Conservation (phyloP, 768 basidiomycete genomes). For the Boletus pseudopeckii region DNA sequence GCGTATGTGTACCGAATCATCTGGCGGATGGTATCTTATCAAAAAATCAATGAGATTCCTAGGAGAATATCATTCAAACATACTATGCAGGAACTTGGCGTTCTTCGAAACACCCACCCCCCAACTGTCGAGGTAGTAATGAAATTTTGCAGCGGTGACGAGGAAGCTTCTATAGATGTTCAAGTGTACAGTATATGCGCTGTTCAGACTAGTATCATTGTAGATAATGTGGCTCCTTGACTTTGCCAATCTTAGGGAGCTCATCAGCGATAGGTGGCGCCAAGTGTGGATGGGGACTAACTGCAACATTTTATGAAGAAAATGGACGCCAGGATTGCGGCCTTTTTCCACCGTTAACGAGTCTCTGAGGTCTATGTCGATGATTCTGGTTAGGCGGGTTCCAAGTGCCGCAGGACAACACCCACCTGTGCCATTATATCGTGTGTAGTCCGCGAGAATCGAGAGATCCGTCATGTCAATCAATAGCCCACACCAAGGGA, state of each 20-base stretch:
- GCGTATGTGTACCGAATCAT: conserved; percentile 56
- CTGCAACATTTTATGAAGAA: conserved; percentile 74
- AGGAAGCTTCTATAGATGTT: conserved; percentile 89
- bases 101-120: conserved; percentile 42
- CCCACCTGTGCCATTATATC: conserved; percentile 62
- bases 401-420: conserved; percentile 2
- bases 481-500: conserved; percentile 91
- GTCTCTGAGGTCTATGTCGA: conserved; percentile 53
- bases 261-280: conserved; percentile 2
- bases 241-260: conserved; percentile 55
- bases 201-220: conserved; percentile 70
- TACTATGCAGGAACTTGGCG: conserved; percentile 54
- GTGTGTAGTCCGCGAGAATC: conserved; percentile 72
- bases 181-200: conserved; percentile 53
- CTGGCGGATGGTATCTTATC: conserved; percentile 58
- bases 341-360: conserved; percentile 70
- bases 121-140: conserved; percentile 72
- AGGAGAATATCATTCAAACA: conserved; percentile 15
- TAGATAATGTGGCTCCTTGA: conserved; percentile 77
- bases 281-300: conserved; percentile 34
- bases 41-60: not conserved
- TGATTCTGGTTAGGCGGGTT: not conserved
- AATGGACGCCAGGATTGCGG: conserved; percentile 59
- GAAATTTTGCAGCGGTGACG: conserved; percentile 82
- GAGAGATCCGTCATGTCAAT: conserved; percentile 77